A percentile compares a stretch with the other conserved stretches of the same genome.
phyloP scores from a whole-genome alignment of 345 rosid species.

The Kernera saxatilis region DNA sequence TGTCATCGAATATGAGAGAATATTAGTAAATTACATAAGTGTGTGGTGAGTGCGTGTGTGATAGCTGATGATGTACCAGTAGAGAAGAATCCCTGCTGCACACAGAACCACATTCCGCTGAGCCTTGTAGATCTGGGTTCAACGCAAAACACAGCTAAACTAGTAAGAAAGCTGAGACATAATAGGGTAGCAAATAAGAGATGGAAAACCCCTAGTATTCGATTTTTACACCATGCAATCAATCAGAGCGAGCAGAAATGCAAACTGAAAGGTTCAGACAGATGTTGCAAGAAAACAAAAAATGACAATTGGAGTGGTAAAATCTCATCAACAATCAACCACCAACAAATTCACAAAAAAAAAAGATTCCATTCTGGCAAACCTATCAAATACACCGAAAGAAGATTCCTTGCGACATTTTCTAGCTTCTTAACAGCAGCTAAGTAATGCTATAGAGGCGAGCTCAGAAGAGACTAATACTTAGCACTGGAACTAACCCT shows the following conservation, averaged over 20 bases:
- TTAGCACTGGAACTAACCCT: not conserved
- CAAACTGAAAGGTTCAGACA: not conserved
- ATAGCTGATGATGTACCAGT: conserved; percentile 52
- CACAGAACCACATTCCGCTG: conserved; percentile 81
- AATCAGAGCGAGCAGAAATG: not conserved
- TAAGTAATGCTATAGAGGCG: not conserved
- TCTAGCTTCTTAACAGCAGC: not conserved
- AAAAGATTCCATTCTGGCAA: not conserved
- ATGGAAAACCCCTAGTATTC: not conserved
- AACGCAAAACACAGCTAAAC: conserved; percentile 4
- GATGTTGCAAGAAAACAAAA: not conserved
- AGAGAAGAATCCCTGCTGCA: conserved; percentile 70
- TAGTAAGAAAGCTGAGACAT: not conserved
- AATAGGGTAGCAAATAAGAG: not conserved
- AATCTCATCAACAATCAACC: not conserved
- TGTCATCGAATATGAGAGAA: conserved; percentile 26
- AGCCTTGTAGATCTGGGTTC: conserved; percentile 65
- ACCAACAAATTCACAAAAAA: not conserved
- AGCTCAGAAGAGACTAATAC: not conserved
- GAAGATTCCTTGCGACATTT: not conserved
- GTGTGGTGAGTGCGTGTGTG: not conserved
- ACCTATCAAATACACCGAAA: not conserved
- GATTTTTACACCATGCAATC: not conserved
- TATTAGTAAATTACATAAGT: not conserved
- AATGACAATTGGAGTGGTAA: not conserved